Percentiles rank a stretch among this genome's conserved stretches.
These are phyloP conservation scores for Peronospora farinosa DNA, from an alignment of 352 stramenopile species.

Conservation along the genomic window DNA sequence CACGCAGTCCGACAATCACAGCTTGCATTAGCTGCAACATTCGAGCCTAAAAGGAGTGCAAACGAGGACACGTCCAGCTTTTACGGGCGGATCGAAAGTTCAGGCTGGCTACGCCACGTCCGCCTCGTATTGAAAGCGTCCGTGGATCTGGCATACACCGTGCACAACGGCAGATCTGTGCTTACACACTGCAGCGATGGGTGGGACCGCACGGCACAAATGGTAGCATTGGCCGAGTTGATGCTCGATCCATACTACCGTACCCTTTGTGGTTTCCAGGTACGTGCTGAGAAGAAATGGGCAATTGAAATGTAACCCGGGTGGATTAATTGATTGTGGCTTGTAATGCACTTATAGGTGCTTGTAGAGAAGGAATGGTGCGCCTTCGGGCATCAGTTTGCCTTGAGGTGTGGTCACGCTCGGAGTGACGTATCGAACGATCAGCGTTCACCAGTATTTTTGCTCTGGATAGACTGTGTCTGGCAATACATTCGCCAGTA, in stretches of 20 bases:
- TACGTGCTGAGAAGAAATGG: slow-evolving; percentile 80
- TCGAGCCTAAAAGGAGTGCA: slow-evolving; percentile 63
- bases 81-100: slow-evolving; percentile 87
- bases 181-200: slow-evolving; percentile 98
- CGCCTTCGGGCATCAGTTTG: slow-evolving; percentile 98
- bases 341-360: slow-evolving; percentile 17
- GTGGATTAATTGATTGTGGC: neutral
- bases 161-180: slow-evolving; percentile 92
- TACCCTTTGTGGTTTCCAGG: slow-evolving; percentile 93
- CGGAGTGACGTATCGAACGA: slow-evolving; percentile 85
- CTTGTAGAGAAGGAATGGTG: slow-evolving; percentile 99
- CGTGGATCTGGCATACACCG: slow-evolving; percentile 88
- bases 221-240: slow-evolving; percentile 92
- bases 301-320: neutral
- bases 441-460: slow-evolving; percentile 96
- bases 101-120: slow-evolving; percentile 94
- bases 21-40: slow-evolving; percentile 73
- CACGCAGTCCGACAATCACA: slow-evolving; percentile 94
- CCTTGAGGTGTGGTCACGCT: slow-evolving; percentile 89
- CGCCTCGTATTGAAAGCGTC: slow-evolving; percentile 90
- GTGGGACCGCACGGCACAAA: slow-evolving; percentile 99
- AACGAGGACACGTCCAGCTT: slow-evolving; percentile 85
- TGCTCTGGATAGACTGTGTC: slow-evolving; percentile 98
- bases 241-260: slow-evolving; percentile 97
- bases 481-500: slow-evolving; percentile 96